Evolutionary conservation across 2,329 filamentous ascomycete species (phyloP), one percentile per base, ranked within the genome.

Genomic region (Paramyrothecium roridum): DNA sequence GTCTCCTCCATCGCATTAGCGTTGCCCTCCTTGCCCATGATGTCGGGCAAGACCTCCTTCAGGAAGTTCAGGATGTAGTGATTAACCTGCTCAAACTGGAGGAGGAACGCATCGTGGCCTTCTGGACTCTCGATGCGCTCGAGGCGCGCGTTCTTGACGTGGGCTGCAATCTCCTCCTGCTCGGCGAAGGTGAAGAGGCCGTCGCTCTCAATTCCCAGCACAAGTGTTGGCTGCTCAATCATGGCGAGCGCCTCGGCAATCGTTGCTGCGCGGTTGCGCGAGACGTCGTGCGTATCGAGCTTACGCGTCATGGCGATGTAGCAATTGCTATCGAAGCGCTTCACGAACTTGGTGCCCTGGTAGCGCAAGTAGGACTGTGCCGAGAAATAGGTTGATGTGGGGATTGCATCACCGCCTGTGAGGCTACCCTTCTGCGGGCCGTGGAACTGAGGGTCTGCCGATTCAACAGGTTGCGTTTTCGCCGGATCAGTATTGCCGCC

Each of bases 221-320:
- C 91, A 8, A 99, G 79, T 0, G 90, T 88, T 1, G 95, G 95
- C 72, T 99, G 95, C 68, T 93, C 79, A 55, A 99, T 95, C 68
- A 90, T 75, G 1, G 83, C 84, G 3, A 99, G 80, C 0, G 93
- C 93, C 56, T 91, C 85, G 23, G 83, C 81, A 33, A 96, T 86
- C 23, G 82, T 78, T 45, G 75, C 64, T n/a, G 85, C 76, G 6
- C 93, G 88, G 67, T 87, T 84, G 46, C 93, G 85, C 16, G 92
- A 96, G 23, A 99, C 86, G 70, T 99, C 95, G 72, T 99, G 95
- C 0, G 95, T 98, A 70, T 99, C 95, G 17, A 99, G 84, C 74
- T 99, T 99, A 66, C 95, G 89, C 4, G 95, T 98, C 73, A 99
- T 97, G 62, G 95, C 93, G 63, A 99, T 98, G 76, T 99, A 99